Conservation (phyloP, 2,329 filamentous ascomycete species). For the Eutypella sp. region DNA sequence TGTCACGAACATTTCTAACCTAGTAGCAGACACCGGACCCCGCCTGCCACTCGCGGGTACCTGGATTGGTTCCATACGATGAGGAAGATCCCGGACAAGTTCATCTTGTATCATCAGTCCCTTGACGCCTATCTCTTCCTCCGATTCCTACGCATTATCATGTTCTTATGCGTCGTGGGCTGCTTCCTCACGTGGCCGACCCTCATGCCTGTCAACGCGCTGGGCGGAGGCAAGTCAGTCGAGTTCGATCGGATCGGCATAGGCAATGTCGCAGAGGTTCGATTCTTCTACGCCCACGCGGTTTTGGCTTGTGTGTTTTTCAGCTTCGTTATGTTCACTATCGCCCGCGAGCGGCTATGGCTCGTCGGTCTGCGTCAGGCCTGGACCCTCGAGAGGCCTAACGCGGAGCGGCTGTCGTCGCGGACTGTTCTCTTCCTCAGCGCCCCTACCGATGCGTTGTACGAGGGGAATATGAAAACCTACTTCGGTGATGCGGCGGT, state of each 20-base stretch:
- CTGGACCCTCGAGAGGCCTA: conserved; percentile 80
- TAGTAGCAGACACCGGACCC: conserved; percentile 22
- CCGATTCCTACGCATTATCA: conserved; percentile 73
- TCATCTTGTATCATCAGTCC: conserved; percentile 79
- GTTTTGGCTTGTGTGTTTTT: conserved; percentile 80
- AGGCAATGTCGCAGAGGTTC: conserved; percentile 50
- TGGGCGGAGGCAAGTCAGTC: conserved; percentile 59
- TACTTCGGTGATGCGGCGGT: conserved; percentile 77
- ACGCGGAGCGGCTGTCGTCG: conserved; percentile 80
- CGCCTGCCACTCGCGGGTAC: conserved; percentile 14
- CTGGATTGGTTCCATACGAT: conserved; percentile 23
- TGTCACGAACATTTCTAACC: background rate
- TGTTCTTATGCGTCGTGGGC: conserved; percentile 75
- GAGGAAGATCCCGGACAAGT: conserved; percentile 61
- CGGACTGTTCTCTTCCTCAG: conserved; percentile 90
- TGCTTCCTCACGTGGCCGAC: conserved; percentile 80
- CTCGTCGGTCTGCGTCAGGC: conserved; percentile 93
- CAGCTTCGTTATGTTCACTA: conserved; percentile 80
- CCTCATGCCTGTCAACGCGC: conserved; percentile 77
- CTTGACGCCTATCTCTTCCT: conserved; percentile 87
- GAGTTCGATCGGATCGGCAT: conserved; percentile 63
- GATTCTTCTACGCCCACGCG: conserved; percentile 75
- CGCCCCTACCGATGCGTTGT: conserved; percentile 72
- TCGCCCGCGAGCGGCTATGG: conserved; percentile 86
- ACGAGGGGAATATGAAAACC: conserved; percentile 64